Evolutionary conservation across 257 asterid genomes (phyloP).

Genomic region (Solanum bulbocastanum): DNA sequence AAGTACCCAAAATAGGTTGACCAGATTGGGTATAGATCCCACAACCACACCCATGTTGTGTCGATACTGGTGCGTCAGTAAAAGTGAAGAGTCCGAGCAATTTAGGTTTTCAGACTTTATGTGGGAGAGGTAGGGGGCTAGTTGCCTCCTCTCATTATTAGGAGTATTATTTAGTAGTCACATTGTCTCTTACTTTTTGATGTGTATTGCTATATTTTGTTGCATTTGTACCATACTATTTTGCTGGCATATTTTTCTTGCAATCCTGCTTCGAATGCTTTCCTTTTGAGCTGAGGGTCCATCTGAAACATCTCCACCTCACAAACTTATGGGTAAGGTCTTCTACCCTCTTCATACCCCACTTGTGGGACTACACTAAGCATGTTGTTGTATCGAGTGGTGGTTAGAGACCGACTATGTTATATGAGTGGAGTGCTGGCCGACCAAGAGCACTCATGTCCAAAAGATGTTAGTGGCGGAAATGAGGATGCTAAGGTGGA

Average conservation of each 20-base stretch:
- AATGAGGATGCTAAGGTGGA: background rate
- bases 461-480: background rate
- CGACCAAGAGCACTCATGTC: background rate
- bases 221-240: background rate
- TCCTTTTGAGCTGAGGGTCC: background rate
- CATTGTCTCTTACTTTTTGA: background rate
- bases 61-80: background rate
- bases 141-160: background rate
- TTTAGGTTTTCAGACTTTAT: background rate
- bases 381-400: background rate
- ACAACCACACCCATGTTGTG: background rate
- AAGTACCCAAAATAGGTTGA: background rate
- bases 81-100: background rate
- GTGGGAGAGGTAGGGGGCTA: background rate
- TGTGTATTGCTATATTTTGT: background rate
- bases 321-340: background rate
- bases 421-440: background rate
- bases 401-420: background rate
- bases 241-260: background rate
- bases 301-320: background rate
- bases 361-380: background rate
- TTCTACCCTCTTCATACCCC: background rate
- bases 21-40: background rate
- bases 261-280: background rate
- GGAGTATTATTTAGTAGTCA: background rate